Conservation (phyloP, 106 monocot genomes). For the Hemerocallis citrina region DNA sequence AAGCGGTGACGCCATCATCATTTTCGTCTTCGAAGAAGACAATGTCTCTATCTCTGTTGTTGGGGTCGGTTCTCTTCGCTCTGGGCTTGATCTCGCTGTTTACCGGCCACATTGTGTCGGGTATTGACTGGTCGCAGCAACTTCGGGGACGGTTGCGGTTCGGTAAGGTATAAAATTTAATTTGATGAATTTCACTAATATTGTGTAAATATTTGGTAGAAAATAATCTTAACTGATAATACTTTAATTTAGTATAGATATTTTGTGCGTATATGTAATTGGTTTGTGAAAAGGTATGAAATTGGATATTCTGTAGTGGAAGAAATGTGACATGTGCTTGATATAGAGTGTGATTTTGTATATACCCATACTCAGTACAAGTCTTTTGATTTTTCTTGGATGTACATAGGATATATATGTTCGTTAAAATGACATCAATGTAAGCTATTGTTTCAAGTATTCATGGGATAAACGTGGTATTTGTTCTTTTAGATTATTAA, state of each 20-base stretch:
- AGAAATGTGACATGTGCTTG: no score
- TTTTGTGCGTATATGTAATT: not conserved
- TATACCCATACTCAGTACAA: no score
- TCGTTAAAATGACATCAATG: no score
- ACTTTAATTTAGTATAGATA: not conserved
- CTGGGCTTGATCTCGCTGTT: constrained; percentile 71
- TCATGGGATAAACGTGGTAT: no score
- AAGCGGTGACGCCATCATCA: no score
- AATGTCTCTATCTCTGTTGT: constrained; percentile 30
- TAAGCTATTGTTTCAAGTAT: no score
- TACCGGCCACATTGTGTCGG: constrained; percentile 62
- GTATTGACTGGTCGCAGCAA: constrained; percentile 67
- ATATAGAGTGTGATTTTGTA: no score
- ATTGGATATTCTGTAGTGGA: not conserved
- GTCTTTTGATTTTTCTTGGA: no score
- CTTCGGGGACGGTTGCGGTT: constrained; percentile 14
- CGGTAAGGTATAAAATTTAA: not conserved
- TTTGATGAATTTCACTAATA: not conserved
- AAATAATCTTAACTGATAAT: not conserved
- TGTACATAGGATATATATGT: no score
- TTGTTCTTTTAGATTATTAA: no score
- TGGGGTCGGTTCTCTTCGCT: constrained; percentile 52
- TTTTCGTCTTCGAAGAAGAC: not conserved
- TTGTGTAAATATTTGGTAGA: not conserved
- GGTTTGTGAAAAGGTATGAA: not conserved